These are phyloP conservation scores for Colletotrichum sojae DNA, from an alignment of 2,329 filamentous ascomycete genomes.

Conservation along the genomic window DNA sequence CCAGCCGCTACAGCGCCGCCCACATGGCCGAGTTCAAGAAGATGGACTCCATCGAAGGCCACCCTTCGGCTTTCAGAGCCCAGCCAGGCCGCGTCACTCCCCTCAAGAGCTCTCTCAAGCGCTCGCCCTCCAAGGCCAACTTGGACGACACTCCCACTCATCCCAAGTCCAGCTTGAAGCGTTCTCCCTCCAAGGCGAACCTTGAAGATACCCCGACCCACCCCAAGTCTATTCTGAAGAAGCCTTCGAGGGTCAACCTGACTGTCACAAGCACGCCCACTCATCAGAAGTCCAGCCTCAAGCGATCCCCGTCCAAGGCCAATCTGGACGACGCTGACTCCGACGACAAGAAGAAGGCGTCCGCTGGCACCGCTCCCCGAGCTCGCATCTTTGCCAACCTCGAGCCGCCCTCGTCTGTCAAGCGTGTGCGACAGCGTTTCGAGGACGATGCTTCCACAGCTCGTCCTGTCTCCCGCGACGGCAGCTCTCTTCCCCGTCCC, in stretches of 20 bases:
- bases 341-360: slow-evolving; percentile 50
- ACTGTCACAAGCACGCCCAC: slow-evolving; percentile 42
- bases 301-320: slow-evolving; percentile 67
- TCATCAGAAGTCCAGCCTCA: slow-evolving; percentile 53
- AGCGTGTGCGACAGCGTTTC: slow-evolving; percentile 78
- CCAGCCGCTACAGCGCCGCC: slow-evolving; percentile 83
- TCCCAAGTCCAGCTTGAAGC: slow-evolving; percentile 52
- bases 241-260: slow-evolving; percentile 52
- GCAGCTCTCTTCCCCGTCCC: slow-evolving; percentile 63
- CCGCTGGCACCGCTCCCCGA: slow-evolving; percentile 17
- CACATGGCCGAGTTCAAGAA: slow-evolving; percentile 94
- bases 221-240: slow-evolving; percentile 61
- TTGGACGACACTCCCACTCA: slow-evolving; percentile 54
- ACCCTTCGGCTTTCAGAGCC: slow-evolving; percentile 83
- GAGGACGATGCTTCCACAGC: slow-evolving; percentile 78
- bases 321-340: slow-evolving; percentile 74
- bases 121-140: slow-evolving; percentile 62
- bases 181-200: slow-evolving; percentile 50
- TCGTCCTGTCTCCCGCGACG: slow-evolving; percentile 71
- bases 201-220: slow-evolving; percentile 48
- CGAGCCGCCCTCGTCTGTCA: slow-evolving; percentile 63
- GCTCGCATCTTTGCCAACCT: slow-evolving; percentile 43
- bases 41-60: slow-evolving; percentile 95
- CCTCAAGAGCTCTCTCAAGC: slow-evolving; percentile 54
- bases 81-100: slow-evolving; percentile 69